A percentile compares a stretch with the other conserved stretches of the same genome.
phyloP scores from a whole-genome alignment of 441 rosid species.

The Arabidopsis hybrid region DNA sequence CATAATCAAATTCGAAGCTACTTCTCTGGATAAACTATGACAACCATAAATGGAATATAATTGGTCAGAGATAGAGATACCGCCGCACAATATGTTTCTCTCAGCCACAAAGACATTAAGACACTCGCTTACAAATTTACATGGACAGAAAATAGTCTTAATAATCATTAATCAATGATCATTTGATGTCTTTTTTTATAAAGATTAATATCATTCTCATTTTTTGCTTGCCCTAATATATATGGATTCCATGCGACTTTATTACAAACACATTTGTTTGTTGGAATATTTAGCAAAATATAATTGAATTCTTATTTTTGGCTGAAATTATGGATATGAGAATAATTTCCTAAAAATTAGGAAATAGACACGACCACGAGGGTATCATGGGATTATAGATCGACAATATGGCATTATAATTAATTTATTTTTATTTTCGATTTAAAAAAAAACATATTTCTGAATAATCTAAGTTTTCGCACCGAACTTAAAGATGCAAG shows the following conservation, averaged over 20 bases:
- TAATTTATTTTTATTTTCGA: background rate
- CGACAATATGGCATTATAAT: conserved; percentile 21
- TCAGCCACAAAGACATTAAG: conserved; percentile 31
- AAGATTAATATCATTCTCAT: conserved; percentile 5
- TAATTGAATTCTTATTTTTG: background rate
- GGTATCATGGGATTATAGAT: conserved; percentile 43
- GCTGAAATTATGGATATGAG: conserved; percentile 25
- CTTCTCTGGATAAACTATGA: background rate
- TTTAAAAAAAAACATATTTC: too few species aligned
- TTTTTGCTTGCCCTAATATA: background rate
- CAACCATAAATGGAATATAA: conserved; percentile 1
- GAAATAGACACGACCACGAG: conserved; percentile 47
- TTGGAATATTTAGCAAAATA: background rate
- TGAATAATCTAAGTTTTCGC: too few species aligned
- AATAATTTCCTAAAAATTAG: conserved; percentile 39
- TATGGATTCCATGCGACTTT: conserved; percentile 23
- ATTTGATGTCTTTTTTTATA: background rate
- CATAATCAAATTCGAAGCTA: conserved; percentile 31
- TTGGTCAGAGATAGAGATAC: conserved; percentile 37
- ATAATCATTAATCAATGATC: conserved; percentile 30
- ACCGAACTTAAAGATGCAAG: background rate
- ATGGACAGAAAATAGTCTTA: conserved; percentile 33
- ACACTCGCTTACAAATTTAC: conserved; percentile 30
- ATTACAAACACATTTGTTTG: background rate
- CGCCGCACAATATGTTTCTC: conserved; percentile 31